A percentile compares a stretch with the other conserved stretches of the same genome.
These are phyloP conservation scores for Paraphoma sp. DNA, from an alignment of 2,329 filamentous ascomycete genomes.

Conservation along the genomic window DNA sequence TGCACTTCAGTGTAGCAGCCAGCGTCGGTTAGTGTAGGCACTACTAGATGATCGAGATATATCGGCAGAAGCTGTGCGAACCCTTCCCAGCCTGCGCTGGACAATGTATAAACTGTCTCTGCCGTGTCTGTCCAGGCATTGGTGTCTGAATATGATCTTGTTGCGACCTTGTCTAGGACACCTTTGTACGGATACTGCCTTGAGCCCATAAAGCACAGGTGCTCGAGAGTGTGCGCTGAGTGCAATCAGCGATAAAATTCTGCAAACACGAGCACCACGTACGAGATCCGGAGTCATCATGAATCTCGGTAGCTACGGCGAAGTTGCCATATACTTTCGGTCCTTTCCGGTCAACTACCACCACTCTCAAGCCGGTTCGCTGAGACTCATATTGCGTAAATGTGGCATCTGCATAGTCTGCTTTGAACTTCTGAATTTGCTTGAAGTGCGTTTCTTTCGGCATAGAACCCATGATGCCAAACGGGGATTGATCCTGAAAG, in stretches of 20 bases:
- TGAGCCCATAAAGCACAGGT: constrained; percentile 72
- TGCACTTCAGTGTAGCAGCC: constrained; percentile 95
- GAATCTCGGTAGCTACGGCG: constrained; percentile 93
- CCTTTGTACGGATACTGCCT: constrained; percentile 95
- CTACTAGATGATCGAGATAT: constrained; percentile 91
- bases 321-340: constrained; percentile 94
- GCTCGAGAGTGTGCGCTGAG: constrained; percentile 58
- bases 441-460: constrained; percentile 69
- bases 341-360: constrained; percentile 89
- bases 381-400: constrained; percentile 97
- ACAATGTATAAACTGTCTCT: constrained; percentile 93
- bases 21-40: constrained; percentile 90
- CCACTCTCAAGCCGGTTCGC: constrained; percentile 90
- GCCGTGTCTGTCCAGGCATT: constrained; percentile 98
- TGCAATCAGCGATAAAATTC: constrained; percentile 8
- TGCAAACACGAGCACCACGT: constrained; percentile 10
- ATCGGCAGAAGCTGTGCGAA: constrained; percentile 93
- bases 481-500: constrained; percentile 8
- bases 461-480: constrained; percentile 38
- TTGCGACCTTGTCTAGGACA: constrained; percentile 90
- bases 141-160: constrained; percentile 88
- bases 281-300: constrained; percentile 92
- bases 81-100: constrained; percentile 95
- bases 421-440: constrained; percentile 82
- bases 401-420: constrained; percentile 85